Evolutionary conservation across 2,329 filamentous ascomycete species (phyloP).

Genomic region (Kalmusia sp.): DNA sequence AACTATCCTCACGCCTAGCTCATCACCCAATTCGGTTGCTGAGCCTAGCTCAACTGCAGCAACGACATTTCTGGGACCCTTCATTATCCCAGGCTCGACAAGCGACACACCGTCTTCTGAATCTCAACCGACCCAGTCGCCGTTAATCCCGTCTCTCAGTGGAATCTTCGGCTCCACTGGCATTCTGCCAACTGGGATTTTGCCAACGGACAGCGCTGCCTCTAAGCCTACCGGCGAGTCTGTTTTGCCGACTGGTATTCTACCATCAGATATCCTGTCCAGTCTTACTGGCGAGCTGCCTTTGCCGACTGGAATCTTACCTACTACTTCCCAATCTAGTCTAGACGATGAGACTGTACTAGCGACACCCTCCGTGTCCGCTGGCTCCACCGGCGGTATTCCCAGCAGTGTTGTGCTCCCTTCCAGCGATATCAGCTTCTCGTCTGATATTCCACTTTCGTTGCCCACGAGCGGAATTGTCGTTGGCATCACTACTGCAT

Average conservation of each 20-base stretch:
- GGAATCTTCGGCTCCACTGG: conserved; percentile 18
- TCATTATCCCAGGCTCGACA: conserved; percentile 26
- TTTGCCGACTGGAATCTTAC: conserved; percentile 2
- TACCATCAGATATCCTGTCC: conserved; percentile 5
- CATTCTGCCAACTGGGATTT: conserved; percentile 6
- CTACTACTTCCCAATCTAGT: conserved; percentile 16
- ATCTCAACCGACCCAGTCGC: conserved; percentile 22
- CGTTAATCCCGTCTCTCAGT: conserved; percentile 1
- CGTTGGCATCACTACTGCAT: conserved; percentile 45
- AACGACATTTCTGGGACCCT: conserved; percentile 19
- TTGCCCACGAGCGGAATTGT: conserved; percentile 32
- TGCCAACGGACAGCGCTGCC: background rate
- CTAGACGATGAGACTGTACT: conserved; percentile 8
- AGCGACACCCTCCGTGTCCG: conserved; percentile 18
- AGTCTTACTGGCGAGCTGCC: conserved; percentile 23
- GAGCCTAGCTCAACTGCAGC: conserved; percentile 13
- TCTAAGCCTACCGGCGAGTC: background rate
- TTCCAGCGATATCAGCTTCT: conserved; percentile 18
- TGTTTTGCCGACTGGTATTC: conserved; percentile 2
- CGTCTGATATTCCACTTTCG: conserved; percentile 10
- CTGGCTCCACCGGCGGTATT: conserved; percentile 31
- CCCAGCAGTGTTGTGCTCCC: conserved; percentile 31
- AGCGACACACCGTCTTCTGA: conserved; percentile 23
- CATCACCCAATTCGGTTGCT: background rate
- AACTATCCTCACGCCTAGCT: conserved; percentile 10